phyloP scores from a whole-genome alignment of 176 grass and related monocot genomes.

The Ampelocalamus luodianensis region DNA sequence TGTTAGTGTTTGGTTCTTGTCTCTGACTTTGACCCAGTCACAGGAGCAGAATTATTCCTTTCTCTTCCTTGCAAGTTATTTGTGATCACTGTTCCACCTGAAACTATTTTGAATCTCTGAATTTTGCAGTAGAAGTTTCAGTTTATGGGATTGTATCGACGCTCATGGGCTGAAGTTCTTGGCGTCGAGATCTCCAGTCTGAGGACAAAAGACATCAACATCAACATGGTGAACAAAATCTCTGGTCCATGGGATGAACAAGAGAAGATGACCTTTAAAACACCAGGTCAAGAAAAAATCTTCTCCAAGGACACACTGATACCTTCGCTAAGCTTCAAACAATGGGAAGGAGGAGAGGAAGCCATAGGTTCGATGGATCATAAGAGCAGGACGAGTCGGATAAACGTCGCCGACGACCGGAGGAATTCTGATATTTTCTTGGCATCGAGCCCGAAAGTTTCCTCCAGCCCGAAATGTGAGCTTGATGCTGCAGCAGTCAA shows the following conservation, averaged over 20 bases:
- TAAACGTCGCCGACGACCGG: background rate
- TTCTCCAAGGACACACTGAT: slow-evolving; percentile 34
- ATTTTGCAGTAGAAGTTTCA: slow-evolving; percentile 15
- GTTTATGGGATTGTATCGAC: slow-evolving; percentile 67
- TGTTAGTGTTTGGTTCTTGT: slow-evolving; percentile 27
- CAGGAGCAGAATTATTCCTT: background rate
- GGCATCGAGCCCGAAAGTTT: slow-evolving; percentile 29
- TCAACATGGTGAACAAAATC: slow-evolving; percentile 38
- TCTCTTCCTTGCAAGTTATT: background rate
- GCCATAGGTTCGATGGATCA: background rate
- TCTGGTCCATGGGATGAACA: slow-evolving; percentile 19
- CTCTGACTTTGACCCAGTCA: slow-evolving; percentile 54
- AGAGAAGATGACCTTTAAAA: slow-evolving; percentile 1
- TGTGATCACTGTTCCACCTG: slow-evolving; percentile 3
- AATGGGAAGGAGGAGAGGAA: slow-evolving; percentile 41
- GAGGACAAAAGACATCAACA: background rate
- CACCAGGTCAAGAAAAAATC: background rate
- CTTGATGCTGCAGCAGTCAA: slow-evolving; percentile 76
- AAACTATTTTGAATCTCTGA: slow-evolving; percentile 4
- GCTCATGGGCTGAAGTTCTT: slow-evolving; percentile 55
- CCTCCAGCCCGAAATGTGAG: slow-evolving; percentile 59
- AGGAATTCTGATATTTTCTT: slow-evolving; percentile 12
- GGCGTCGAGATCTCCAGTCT: slow-evolving; percentile 48
- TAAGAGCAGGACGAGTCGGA: background rate
- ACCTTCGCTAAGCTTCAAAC: slow-evolving; percentile 64